phyloP scores from a whole-genome alignment of 163 green algal species.

The Trebouxiophyceae sp. region DNA sequence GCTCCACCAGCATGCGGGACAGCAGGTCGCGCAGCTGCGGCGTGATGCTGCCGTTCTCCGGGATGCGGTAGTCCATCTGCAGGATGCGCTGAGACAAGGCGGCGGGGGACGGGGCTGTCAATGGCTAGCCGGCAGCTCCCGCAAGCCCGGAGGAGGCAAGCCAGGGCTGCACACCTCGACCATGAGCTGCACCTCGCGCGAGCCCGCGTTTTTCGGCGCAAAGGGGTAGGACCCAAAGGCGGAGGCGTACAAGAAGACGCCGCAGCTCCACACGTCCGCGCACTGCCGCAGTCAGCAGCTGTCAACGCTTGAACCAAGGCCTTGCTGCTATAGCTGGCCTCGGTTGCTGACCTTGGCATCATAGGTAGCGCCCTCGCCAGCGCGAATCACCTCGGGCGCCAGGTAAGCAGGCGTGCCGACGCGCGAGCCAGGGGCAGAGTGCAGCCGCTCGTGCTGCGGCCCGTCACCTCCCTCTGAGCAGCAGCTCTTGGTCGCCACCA shows the following conservation, averaged over 20 bases:
- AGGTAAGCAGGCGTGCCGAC: slow-evolving; percentile 90
- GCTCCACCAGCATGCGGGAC: slow-evolving; percentile 55
- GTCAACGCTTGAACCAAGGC: neutral
- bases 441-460: slow-evolving; percentile 84
- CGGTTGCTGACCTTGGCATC: slow-evolving; percentile 76
- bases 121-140: too few species aligned
- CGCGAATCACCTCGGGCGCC: slow-evolving; percentile 88
- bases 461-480: neutral
- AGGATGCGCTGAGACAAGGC: slow-evolving; percentile 76
- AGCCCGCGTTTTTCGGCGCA: too few species aligned
- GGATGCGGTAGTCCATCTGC: slow-evolving; percentile 66
- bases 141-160: neutral
- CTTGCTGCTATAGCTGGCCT: neutral
- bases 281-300: slow-evolving; percentile 19
- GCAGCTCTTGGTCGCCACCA: neutral
- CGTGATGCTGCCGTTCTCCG: slow-evolving; percentile 46
- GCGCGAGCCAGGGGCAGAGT: slow-evolving; percentile 73
- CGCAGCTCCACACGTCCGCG: slow-evolving; percentile 30
- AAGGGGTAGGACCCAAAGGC: slow-evolving; percentile 60
- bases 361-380: slow-evolving; percentile 73
- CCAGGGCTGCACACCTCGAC: slow-evolving; percentile 7
- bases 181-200: slow-evolving; percentile 20
- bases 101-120: too few species aligned
- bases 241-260: slow-evolving; percentile 66
- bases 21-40: slow-evolving; percentile 61